Conservation (phyloP, 1,284 basidiomycete genomes). For the Ustilago bromivora region DNA sequence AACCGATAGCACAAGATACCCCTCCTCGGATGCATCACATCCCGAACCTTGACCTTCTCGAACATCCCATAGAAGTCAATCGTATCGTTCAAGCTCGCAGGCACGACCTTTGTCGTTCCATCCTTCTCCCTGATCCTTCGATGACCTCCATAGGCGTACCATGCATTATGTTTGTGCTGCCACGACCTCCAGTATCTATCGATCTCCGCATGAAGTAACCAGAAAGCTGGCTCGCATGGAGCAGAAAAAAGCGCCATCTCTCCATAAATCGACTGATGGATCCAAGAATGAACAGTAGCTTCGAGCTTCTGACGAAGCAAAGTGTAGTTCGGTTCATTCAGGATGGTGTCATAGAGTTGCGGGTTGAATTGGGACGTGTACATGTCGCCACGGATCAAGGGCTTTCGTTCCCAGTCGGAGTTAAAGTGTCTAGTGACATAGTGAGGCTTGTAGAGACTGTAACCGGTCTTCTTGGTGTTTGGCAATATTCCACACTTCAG, state of each 20-base stretch:
- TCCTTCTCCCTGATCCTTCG: conserved; percentile 1
- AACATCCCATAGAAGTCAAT: conserved; percentile 41
- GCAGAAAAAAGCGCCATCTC: conserved; percentile 35
- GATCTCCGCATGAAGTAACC: conserved; percentile 39
- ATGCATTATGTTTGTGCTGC: conserved; percentile 12
- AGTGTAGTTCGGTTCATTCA: conserved; percentile 17
- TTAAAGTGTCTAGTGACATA: conserved; percentile 42
- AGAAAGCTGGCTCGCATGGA: conserved; percentile 42
- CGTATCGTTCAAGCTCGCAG: conserved; percentile 16
- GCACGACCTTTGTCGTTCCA: neutral
- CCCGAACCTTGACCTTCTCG: conserved; percentile 31
- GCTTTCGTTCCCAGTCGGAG: conserved; percentile 23
- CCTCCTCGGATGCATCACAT: conserved; percentile 45
- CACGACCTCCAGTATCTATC: conserved; percentile 35
- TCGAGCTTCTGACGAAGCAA: conserved; percentile 13
- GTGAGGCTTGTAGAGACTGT: conserved; percentile 32
- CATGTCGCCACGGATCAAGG: conserved; percentile 39
- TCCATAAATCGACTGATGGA: conserved; percentile 31
- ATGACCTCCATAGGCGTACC: conserved; percentile 24
- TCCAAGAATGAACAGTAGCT: conserved; percentile 24
- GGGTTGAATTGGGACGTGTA: conserved; percentile 25
- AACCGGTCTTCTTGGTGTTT: conserved; percentile 21
- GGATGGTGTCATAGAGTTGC: conserved; percentile 5
- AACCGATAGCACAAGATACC: conserved; percentile 46
- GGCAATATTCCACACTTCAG: conserved; percentile 29